A percentile compares a stretch with the other conserved stretches of the same genome.
Conservation (phyloP, 176 grass and related monocot genomes). For the Alopecurus myosuroides region DNA sequence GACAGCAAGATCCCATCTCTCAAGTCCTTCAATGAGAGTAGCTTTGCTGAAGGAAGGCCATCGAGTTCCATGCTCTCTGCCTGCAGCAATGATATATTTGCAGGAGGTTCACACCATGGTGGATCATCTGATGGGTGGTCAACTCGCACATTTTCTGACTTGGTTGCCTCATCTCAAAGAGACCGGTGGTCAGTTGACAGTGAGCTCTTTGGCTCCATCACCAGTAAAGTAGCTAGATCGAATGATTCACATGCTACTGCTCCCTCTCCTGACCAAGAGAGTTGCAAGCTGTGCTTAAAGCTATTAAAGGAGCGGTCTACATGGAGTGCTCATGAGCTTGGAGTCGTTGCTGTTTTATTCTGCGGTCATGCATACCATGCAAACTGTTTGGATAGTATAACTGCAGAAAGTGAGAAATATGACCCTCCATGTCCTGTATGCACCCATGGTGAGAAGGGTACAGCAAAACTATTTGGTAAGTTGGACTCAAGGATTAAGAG, state of each 20-base stretch:
- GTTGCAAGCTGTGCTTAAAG: constrained; percentile 59
- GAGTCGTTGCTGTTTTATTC: constrained; percentile 51
- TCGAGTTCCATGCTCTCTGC: constrained; percentile 23
- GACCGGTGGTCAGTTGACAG: constrained; percentile 64
- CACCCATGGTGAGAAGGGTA: constrained; percentile 51
- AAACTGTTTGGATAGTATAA: constrained; percentile 75
- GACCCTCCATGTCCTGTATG: constrained; percentile 70
- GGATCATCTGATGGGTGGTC: constrained; percentile 68
- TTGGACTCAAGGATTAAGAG: constrained; percentile 15
- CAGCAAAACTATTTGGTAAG: constrained; percentile 50
- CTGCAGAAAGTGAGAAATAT: constrained; percentile 54
- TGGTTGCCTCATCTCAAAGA: constrained; percentile 47
- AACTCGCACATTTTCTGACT: constrained; percentile 57
- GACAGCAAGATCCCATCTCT: constrained; percentile 54
- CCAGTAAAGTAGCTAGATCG: constrained; percentile 27
- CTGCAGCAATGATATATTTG: constrained; percentile 11
- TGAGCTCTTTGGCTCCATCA: constrained; percentile 28
- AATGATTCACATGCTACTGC: constrained; percentile 23
- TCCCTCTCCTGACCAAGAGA: constrained; percentile 26
- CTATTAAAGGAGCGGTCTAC: constrained; percentile 49
- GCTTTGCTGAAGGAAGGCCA: constrained; percentile 13
- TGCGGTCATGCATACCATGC: constrained; percentile 69
- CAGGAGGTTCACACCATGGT: constrained; percentile 16
- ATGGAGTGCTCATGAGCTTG: constrained; percentile 52
- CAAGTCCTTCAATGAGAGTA: constrained; percentile 37